Evolutionary conservation across 345 rosid genomes (phyloP).

Genomic region (Euphorbia tirucalli): DNA sequence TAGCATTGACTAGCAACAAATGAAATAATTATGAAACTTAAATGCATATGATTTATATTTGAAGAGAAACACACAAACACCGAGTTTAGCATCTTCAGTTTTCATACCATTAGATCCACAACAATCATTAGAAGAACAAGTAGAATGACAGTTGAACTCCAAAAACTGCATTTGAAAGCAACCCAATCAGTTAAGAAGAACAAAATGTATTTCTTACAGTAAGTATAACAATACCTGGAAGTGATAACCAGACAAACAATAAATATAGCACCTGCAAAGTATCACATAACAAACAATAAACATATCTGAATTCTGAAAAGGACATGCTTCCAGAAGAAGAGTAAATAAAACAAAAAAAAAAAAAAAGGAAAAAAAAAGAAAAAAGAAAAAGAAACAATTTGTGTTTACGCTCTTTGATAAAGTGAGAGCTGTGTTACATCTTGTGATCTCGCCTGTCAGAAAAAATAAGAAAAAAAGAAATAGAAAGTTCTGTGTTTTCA

Average conservation of each 20-base stretch:
- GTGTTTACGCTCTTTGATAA: too few species aligned
- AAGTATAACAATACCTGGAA: constrained; percentile 17
- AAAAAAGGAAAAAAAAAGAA: too few species aligned
- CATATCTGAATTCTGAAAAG: background rate
- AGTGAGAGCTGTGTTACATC: too few species aligned
- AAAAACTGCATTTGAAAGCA: constrained; percentile 19
- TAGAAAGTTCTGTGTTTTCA: too few species aligned
- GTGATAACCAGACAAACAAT: constrained; percentile 27
- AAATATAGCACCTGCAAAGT: constrained; percentile 23
- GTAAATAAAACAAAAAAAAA: background rate
- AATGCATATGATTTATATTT: background rate
- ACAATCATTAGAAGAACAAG: constrained; percentile 28
- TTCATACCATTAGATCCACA: constrained; percentile 30
- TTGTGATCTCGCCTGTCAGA: too few species aligned
- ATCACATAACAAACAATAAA: constrained; percentile 1
- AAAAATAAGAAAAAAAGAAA: too few species aligned
- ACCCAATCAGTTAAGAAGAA: background rate
- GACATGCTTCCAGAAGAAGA: background rate
- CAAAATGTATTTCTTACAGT: background rate
- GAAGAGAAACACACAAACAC: background rate
- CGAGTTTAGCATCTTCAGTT: background rate
- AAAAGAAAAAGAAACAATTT: too few species aligned
- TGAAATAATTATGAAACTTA: background rate
- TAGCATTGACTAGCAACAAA: background rate
- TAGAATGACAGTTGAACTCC: constrained; percentile 25